Base-by-base conservation (phyloP, 768 basidiomycete genomes). In the Sistotremastrum suecicum region DNA sequence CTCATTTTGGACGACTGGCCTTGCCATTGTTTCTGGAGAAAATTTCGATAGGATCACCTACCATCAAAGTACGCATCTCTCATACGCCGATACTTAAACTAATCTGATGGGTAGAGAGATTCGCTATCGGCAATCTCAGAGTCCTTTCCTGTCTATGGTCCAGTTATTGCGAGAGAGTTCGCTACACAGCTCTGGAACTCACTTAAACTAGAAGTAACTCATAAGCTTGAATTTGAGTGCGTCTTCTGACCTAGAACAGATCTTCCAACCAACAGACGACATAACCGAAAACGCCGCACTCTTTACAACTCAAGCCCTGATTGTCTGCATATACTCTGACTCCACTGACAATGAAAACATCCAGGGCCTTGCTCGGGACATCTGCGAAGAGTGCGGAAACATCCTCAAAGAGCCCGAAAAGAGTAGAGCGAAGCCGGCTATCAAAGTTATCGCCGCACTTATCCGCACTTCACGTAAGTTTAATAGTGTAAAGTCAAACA, bases 21-120 rank as follows among this genome's bases (percentile, higher is more conserved):
- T 74, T 92, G 34, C 83, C 88, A 4, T 68, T 97, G 2, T 90
- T 95, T 58, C 59, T 95, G 39, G 95, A 99, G 55, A 99, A 98
- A 61, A 71, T 98, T 37, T 72, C 78, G 1, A 82, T 85, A 3
- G 83, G 84, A 3, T 80, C 83, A 3, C 81, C 84, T 3, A 64
- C 68, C 1, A 85, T 82, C 12, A 99, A 98, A 78, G 90, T 86
- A 59, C 5, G 58, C 54, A 32, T 29, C 7, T 7, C 41, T 45
- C 35, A 6, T 5, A 20, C 12, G 5, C 31, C 47, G 6, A 37
- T 28, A 4, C 37, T 35, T 39, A 43, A 6, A 9, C 32, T 50
- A 28, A 53, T 32, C 52, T 28, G 43, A 3, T 45, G 42, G 20
- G n/a, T 59, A 97, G 91, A 75, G 76, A 54, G 92, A 98, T 56